A percentile compares a stretch with the other conserved stretches of the same genome.
Conservation (phyloP, 2,329 filamentous ascomycete genomes). For the Cladorrhinum sp. region DNA sequence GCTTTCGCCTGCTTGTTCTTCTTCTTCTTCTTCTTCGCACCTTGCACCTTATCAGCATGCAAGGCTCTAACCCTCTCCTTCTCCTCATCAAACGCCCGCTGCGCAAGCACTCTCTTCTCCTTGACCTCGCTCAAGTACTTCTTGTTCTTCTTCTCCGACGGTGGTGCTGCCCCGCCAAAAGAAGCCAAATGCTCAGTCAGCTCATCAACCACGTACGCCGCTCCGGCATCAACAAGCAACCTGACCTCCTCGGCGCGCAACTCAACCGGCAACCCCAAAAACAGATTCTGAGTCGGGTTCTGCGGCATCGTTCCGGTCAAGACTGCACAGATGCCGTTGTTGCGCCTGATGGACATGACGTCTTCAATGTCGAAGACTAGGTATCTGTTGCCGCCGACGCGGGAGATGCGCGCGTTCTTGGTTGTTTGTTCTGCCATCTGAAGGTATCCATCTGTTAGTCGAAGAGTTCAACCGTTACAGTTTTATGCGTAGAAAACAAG, state of each 20-base stretch:
- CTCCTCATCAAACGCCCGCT: conserved; percentile 40
- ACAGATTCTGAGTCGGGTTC: conserved; percentile 91
- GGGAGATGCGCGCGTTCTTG: conserved; percentile 68
- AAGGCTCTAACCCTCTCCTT: conserved; percentile 34
- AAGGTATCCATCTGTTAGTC: not conserved
- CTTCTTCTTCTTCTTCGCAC: conserved; percentile 14
- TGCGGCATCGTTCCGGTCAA: conserved; percentile 86
- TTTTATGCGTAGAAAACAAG: not conserved
- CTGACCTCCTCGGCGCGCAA: conserved; percentile 87
- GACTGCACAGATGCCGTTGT: conserved; percentile 81
- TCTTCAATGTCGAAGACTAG: conserved; percentile 85
- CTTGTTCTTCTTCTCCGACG: conserved; percentile 41
- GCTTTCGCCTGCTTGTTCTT: conserved; percentile 7
- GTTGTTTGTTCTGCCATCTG: conserved; percentile 8
- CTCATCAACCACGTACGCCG: conserved; percentile 81
- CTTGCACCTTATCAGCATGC: conserved; percentile 26
- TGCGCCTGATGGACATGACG: conserved; percentile 72
- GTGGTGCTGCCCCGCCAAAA: conserved; percentile 37
- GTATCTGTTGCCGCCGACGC: conserved; percentile 60
- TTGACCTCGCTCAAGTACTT: too few species aligned
- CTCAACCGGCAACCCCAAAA: conserved; percentile 83
- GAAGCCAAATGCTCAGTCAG: conserved; percentile 62
- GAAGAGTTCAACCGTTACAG: conserved; percentile 1
- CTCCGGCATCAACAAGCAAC: conserved; percentile 71
- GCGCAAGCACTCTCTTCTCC: conserved; percentile 43